Conservation (phyloP, 2,329 filamentous ascomycete genomes). For the Colletotrichum sp. region DNA sequence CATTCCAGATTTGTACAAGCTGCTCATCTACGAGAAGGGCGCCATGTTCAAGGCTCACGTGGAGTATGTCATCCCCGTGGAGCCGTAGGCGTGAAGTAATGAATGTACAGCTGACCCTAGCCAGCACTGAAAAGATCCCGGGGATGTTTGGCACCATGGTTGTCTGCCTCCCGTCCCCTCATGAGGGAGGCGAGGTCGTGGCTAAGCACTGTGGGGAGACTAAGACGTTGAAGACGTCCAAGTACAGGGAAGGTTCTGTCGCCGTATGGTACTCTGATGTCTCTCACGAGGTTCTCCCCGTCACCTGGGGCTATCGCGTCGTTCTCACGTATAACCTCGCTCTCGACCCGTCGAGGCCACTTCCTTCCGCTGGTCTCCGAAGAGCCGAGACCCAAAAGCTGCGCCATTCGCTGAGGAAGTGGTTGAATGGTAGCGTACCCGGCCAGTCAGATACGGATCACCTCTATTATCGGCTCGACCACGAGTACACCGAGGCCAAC, state of each 20-base stretch:
- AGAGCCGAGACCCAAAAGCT: conserved; percentile 16
- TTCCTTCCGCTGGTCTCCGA: conserved; percentile 25
- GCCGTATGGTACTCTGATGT: conserved; percentile 56
- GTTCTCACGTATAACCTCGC: conserved; percentile 59
- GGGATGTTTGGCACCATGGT: conserved; percentile 57
- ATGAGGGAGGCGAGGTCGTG: conserved; percentile 51
- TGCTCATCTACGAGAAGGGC: conserved; percentile 55
- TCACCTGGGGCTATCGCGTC: conserved; percentile 52
- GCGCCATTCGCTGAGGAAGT: conserved; percentile 27
- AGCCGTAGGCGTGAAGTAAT: neutral
- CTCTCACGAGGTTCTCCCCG: conserved; percentile 52
- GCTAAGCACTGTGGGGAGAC: conserved; percentile 37
- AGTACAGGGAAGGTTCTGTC: conserved; percentile 21
- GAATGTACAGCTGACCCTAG: neutral
- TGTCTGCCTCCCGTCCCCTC: conserved; percentile 51
- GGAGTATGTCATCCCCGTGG: conserved; percentile 31
- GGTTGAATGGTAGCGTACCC: conserved; percentile 20
- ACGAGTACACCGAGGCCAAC: conserved; percentile 37
- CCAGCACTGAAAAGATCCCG: conserved; percentile 48
- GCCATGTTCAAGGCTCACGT: conserved; percentile 53
- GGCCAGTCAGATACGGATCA: neutral
- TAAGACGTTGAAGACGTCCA: conserved; percentile 34
- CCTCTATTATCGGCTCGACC: conserved; percentile 35
- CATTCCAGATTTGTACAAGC: conserved; percentile 46
- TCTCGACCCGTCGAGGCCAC: neutral